Evolutionary conservation across 768 basidiomycete species (phyloP).

Genomic region (Podaxis sp.): DNA sequence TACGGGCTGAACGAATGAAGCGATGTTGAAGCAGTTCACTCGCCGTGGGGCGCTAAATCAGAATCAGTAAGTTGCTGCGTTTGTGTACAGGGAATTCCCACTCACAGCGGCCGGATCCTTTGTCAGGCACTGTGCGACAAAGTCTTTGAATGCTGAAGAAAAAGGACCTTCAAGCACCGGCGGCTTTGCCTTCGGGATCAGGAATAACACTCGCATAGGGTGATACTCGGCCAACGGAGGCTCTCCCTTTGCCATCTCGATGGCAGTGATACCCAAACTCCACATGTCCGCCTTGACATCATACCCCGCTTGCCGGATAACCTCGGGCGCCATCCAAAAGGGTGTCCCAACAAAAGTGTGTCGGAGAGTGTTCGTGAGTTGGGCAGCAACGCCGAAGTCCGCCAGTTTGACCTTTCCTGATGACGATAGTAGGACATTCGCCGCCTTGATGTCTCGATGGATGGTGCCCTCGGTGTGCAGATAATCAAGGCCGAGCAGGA

Average conservation of each 20-base stretch:
- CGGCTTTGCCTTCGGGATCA: conserved; percentile 96
- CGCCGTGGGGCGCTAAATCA: conserved; percentile 80
- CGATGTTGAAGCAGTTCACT: conserved; percentile 92
- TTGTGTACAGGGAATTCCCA: conserved; percentile 2
- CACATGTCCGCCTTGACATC: conserved; percentile 97
- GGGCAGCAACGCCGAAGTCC: conserved; percentile 98
- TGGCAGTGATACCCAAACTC: conserved; percentile 97
- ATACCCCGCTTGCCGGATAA: conserved; percentile 96
- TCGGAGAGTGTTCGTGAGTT: conserved; percentile 89
- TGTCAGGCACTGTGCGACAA: conserved; percentile 85
- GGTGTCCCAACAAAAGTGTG: conserved; percentile 98
- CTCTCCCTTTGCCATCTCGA: conserved; percentile 97
- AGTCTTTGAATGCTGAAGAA: conserved; percentile 87
- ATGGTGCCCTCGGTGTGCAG: conserved; percentile 96
- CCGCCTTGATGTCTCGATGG: conserved; percentile 98
- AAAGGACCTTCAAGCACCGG: conserved; percentile 88
- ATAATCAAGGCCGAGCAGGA: conserved; percentile 91
- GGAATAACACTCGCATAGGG: conserved; percentile 96
- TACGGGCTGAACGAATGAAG: conserved; percentile 84
- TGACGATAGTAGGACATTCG: conserved; percentile 89
- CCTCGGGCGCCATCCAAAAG: conserved; percentile 99
- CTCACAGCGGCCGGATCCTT: conserved; percentile 84
- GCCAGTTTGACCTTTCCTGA: conserved; percentile 95
- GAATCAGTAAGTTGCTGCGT: background rate
- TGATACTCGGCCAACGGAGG: conserved; percentile 97